Percentiles rank a stretch among this genome's conserved stretches.
phyloP scores from a whole-genome alignment of 2,329 filamentous ascomycete genomes.

The Byssothecium circinans region DNA sequence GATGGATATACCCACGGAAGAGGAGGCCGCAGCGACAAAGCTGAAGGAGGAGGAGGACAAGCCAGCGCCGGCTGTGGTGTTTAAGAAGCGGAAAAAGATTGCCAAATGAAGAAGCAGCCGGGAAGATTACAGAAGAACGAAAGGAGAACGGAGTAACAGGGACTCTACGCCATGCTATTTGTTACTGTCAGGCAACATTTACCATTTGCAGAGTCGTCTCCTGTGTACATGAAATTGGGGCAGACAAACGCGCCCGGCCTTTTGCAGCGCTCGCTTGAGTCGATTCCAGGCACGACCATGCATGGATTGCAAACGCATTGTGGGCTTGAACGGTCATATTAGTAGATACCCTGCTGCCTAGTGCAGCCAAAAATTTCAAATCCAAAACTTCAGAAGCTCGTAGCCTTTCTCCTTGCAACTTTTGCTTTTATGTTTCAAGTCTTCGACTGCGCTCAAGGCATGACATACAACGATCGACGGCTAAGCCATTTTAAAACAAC shows the following conservation, averaged over 20 bases:
- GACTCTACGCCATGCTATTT: too few relatives aligned
- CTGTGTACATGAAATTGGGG: too few relatives aligned
- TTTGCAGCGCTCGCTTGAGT: too few relatives aligned
- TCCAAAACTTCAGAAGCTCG: not conserved
- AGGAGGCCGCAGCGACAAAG: conserved; percentile 26
- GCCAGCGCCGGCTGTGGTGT: conserved; percentile 58
- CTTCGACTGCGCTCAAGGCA: not conserved
- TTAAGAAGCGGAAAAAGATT: conserved; percentile 78
- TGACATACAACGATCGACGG: conserved; percentile 23
- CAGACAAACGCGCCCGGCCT: too few relatives aligned
- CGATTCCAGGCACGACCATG: too few relatives aligned
- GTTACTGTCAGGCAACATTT: too few relatives aligned
- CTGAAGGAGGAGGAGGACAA: conserved; percentile 10
- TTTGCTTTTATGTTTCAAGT: not conserved
- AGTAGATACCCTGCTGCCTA: not conserved
- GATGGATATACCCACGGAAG: conserved; percentile 22
- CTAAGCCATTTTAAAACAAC: conserved; percentile 35
- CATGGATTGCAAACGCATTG: too few relatives aligned
- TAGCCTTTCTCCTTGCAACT: not conserved
- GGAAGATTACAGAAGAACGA: not conserved
- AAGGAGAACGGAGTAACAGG: too few relatives aligned
- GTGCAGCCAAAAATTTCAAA: not conserved
- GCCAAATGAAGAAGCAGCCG: conserved; percentile 48
- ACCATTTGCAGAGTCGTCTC: too few relatives aligned
- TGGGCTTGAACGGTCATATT: not conserved